These are phyloP conservation scores for Cupressus sempervirens DNA, from an alignment of 75 land plant genomes.

Conservation along the genomic window DNA sequence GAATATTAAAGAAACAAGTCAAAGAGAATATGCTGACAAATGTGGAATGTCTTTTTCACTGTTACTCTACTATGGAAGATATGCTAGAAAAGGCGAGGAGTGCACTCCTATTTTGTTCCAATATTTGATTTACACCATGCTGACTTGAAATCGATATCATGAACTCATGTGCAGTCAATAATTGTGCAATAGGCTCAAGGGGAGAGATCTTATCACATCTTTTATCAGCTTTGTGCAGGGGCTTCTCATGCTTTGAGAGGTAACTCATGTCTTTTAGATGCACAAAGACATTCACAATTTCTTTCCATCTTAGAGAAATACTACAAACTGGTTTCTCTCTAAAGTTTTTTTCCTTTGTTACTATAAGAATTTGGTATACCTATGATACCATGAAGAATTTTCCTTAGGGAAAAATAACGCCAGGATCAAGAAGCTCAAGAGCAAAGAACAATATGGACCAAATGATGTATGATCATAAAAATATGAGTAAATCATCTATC, in stretches of 20 bases:
- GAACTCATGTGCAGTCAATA: slow-evolving; percentile 67
- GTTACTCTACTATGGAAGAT: slow-evolving; percentile 23
- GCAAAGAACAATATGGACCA: too few species aligned
- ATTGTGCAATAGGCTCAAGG: slow-evolving; percentile 90
- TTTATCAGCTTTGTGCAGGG: slow-evolving; percentile 99
- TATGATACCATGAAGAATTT: too few species aligned
- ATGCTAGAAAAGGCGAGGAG: slow-evolving; percentile 63
- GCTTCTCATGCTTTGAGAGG: slow-evolving; percentile 70
- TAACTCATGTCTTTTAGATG: slow-evolving; percentile 17
- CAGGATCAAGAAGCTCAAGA: too few species aligned
- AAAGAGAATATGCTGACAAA: not conserved
- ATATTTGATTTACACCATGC: not conserved
- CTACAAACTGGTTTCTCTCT: too few species aligned
- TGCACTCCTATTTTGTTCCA: not conserved
- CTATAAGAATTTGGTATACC: too few species aligned
- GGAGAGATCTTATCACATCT: slow-evolving; percentile 97
- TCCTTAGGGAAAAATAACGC: too few species aligned
- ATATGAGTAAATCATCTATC: too few species aligned
- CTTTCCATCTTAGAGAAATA: too few species aligned
- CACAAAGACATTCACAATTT: too few species aligned
- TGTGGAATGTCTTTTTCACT: not conserved
- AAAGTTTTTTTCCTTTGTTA: too few species aligned
- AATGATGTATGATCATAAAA: too few species aligned
- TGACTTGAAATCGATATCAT: not conserved
- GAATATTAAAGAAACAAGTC: not conserved